A percentile compares a stretch with the other conserved stretches of the same genome.
phyloP scores from a whole-genome alignment of 2,329 filamentous ascomycete species.

The Neopestalotiopsis sp. region DNA sequence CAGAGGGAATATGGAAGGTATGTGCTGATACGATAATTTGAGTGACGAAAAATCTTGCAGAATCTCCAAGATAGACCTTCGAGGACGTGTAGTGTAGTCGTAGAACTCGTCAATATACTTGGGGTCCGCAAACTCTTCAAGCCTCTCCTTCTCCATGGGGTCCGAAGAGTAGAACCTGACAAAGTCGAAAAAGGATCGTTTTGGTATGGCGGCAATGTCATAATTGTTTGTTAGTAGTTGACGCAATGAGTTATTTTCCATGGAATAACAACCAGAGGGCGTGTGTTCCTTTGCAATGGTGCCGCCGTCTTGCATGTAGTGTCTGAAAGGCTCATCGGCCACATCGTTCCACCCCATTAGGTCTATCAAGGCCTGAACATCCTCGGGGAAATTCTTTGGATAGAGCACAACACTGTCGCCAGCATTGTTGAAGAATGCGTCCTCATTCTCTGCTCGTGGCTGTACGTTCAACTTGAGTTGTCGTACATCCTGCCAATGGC shows the following conservation, averaged over 20 bases:
- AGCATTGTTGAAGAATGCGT: conserved; percentile 53
- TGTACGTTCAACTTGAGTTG: conserved; percentile 67
- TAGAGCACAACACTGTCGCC: conserved; percentile 84
- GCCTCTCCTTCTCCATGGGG: conserved; percentile 75
- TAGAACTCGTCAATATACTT: conserved; percentile 89
- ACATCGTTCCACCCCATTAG: conserved; percentile 79
- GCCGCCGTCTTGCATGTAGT: conserved; percentile 23
- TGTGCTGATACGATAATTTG: conserved; percentile 76
- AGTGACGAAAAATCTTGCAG: conserved; percentile 89
- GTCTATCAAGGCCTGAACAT: conserved; percentile 79
- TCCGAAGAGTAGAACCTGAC: conserved; percentile 79
- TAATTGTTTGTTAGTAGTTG: conserved; percentile 81
- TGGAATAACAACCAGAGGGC: conserved; percentile 39
- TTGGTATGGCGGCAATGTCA: conserved; percentile 89
- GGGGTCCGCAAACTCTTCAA: conserved; percentile 82
- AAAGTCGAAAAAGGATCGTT: conserved; percentile 82
- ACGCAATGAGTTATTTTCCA: conserved; percentile 66
- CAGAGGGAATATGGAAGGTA: conserved; percentile 76
- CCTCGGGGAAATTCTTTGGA: conserved; percentile 83
- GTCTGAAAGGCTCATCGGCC: conserved; percentile 71
- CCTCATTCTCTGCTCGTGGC: conserved; percentile 4
- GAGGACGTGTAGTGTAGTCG: conserved; percentile 91
- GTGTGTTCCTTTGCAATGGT: conserved; percentile 24
- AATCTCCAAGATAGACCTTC: conserved; percentile 89
- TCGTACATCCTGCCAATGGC: conserved; percentile 95